Conservation (phyloP, 208 protist species). For the Leptomonas pyrrhocoris region DNA sequence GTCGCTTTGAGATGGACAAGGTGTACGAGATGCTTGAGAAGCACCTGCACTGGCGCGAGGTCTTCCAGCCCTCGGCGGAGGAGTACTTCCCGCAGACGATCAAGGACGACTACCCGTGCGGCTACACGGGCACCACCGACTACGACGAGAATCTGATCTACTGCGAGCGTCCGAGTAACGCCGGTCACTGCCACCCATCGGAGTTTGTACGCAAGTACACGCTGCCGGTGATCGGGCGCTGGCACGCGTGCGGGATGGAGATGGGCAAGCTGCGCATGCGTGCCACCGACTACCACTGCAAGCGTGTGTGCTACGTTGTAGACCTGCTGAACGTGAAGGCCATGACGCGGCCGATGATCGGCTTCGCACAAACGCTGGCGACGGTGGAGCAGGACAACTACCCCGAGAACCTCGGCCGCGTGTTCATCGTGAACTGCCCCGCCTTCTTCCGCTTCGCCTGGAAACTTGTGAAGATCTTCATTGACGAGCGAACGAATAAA, state of each 20-base stretch:
- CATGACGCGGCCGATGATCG: constrained; percentile 76
- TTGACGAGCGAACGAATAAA: constrained; percentile 81
- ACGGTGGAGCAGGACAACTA: constrained; percentile 88
- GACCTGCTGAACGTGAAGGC: constrained; percentile 68
- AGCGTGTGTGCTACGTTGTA: constrained; percentile 79
- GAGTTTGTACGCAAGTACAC: constrained; percentile 73
- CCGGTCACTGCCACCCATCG: constrained; percentile 53
- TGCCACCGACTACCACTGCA: constrained; percentile 54
- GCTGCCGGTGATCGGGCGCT: constrained; percentile 62
- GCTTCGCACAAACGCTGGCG: constrained; percentile 77
- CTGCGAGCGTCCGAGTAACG: constrained; percentile 82
- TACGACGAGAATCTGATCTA: constrained; percentile 84
- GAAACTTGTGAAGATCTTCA: constrained; percentile 83
- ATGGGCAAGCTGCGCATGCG: constrained; percentile 66
- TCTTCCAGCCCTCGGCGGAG: constrained; percentile 56
- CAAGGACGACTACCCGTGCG: constrained; percentile 70
- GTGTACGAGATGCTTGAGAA: constrained; percentile 77
- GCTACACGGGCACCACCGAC: constrained; percentile 68
- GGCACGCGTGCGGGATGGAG: constrained; percentile 69
- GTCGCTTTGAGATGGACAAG: constrained; percentile 76
- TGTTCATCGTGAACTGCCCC: constrained; percentile 85
- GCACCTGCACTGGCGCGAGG: constrained; percentile 71
- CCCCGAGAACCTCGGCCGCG: constrained; percentile 76
- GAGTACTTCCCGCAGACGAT: constrained; percentile 83
- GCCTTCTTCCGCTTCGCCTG: constrained; percentile 73